phyloP scores from a whole-genome alignment of 140 eudicot species.

The Flaveria floridana region DNA sequence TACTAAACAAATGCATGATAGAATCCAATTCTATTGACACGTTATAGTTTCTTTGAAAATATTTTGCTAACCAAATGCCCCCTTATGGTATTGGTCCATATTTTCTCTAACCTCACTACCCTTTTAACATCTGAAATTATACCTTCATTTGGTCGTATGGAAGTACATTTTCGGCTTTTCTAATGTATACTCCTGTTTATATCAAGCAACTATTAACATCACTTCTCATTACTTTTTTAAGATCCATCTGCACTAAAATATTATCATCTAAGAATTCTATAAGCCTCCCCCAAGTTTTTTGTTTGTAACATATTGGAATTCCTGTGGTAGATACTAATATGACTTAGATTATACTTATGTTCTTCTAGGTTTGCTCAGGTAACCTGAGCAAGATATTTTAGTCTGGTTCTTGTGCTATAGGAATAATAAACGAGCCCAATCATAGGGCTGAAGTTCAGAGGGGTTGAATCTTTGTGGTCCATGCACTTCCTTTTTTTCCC shows the following conservation, averaged over 20 bases:
- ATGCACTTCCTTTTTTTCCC: background rate
- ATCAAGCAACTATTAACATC: background rate
- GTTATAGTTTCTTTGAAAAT: background rate
- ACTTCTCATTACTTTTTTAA: conserved; percentile 7
- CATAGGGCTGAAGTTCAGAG: conserved; percentile 10
- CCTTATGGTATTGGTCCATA: background rate
- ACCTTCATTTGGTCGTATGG: background rate
- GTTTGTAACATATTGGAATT: background rate
- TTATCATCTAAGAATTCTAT: background rate
- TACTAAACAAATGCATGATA: background rate
- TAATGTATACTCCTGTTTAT: background rate
- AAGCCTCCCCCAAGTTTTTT: background rate
- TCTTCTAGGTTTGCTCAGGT: background rate
- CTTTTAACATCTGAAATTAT: background rate
- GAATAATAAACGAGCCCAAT: conserved; percentile 2
- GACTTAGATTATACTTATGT: background rate
- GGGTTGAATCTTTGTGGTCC: conserved; percentile 14
- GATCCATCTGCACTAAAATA: background rate
- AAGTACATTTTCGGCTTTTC: background rate
- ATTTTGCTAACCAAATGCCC: background rate
- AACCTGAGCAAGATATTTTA: background rate
- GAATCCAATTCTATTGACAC: background rate
- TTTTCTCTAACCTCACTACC: background rate
- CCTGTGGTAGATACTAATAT: background rate
- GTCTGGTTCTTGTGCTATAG: conserved; percentile 4